A percentile compares a stretch with the other conserved stretches of the same genome.
These are phyloP conservation scores for Globisporangium echinulatum DNA, from an alignment of 352 stramenopile genomes.

Conservation along the genomic window DNA sequence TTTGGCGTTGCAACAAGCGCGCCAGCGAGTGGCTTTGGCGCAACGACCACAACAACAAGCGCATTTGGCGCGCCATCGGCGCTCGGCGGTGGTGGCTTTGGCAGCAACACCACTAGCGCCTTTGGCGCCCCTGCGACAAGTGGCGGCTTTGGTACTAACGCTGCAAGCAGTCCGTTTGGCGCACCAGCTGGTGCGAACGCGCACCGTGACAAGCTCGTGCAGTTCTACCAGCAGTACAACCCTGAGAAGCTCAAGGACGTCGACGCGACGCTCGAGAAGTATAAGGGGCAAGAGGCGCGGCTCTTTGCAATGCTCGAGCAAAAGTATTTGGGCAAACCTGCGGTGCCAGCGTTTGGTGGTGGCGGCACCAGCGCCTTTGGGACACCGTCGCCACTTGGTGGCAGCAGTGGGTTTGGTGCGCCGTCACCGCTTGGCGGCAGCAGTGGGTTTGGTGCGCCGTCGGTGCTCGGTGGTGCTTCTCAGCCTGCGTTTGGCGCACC, in stretches of 20 bases:
- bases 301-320: conserved; percentile 73
- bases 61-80: conserved; percentile 8
- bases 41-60: neutral
- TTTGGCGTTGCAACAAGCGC: conserved; percentile 13
- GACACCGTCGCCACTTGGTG: conserved; percentile 25
- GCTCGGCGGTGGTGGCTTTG: conserved; percentile 13
- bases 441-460: conserved; percentile 45
- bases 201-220: conserved; percentile 45
- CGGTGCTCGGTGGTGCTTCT: conserved; percentile 27
- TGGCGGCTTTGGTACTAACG: neutral
- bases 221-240: conserved; percentile 76
- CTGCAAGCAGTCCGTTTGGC: conserved; percentile 28
- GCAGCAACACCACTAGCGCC: conserved; percentile 1
- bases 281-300: conserved; percentile 59
- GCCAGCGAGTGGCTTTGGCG: too few species aligned
- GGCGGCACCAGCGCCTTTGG: conserved; percentile 2
- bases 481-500: conserved; percentile 13
- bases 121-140: neutral
- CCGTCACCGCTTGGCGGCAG: conserved; percentile 35
- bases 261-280: conserved; percentile 64
- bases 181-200: conserved; percentile 19
- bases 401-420: conserved; percentile 33
- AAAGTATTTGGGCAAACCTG: conserved; percentile 50
- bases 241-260: conserved; percentile 62
- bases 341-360: conserved; percentile 28